Base-by-base conservation (phyloP, 495 filamentous ascomycete species). In the Apiosordaria backusii region DNA sequence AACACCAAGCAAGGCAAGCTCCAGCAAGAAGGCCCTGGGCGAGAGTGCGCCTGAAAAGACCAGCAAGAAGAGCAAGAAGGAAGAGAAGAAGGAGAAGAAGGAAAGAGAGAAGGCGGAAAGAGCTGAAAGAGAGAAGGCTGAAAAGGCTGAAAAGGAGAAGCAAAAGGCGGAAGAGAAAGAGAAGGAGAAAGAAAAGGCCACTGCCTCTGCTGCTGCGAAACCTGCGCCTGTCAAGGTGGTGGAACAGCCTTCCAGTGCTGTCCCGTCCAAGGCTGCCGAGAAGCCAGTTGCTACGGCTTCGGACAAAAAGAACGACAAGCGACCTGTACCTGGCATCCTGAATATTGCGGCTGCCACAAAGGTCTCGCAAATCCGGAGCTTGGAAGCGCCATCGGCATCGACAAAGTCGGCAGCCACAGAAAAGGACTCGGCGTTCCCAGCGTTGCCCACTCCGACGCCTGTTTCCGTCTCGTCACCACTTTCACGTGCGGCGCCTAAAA, bases 281-380 rank as follows among this genome's bases (percentile, higher is more conserved):
- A 55, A 66, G 15, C 50, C 25, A 21, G 21, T 15, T 21, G 6
- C 29, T 16, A 25, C 63, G 9, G 25, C 60, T 21, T 4, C 59
- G 9, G 82, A 81, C 10, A 90, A 87, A 69, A 82, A 83, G 40
- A 4, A 35, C 19, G 81, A 82, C 5, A 89, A 86, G 69, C 81
- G 83, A 18, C 83, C 86, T 18, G 76, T 79, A 22, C 87, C 87
- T 60, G 83, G 86, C 3, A 85, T 83, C 65, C 77, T 91, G 7
- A 87, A 91, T 67, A 89, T 91, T 65, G 77, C 85, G 23, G 86
- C 86, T 55, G 83, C 85, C 16, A 84, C 75, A 35, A 79, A 80
- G 63, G 67, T 75, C 63, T 60, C 72, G 52, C 71, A 76, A 57
- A 64, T 64, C 15, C 72, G 74, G 55, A 67, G 68, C 26, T 60